Conservation (phyloP, 441 rosid species). For the Bocquillonia castaneifolia region DNA sequence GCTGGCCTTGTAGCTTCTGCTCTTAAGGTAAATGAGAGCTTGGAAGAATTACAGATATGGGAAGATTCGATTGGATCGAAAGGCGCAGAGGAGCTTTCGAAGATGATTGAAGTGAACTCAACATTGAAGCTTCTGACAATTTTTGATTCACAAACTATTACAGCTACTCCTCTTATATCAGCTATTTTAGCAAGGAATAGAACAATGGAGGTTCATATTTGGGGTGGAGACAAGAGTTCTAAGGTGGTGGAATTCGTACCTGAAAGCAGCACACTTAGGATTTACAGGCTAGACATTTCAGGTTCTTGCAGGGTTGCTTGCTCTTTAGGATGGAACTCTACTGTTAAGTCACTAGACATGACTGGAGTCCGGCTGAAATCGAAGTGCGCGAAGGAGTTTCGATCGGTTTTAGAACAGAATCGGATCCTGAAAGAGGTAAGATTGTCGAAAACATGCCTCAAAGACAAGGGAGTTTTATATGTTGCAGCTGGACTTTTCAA, state of each 20-base stretch:
- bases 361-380: conserved; percentile 67
- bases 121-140: conserved; percentile 64
- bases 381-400: conserved; percentile 78
- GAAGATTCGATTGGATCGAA: conserved; percentile 80
- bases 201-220: conserved; percentile 74
- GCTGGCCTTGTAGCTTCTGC: conserved; percentile 64
- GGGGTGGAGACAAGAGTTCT: conserved; percentile 64
- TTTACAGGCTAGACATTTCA: conserved; percentile 56
- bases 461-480: conserved; percentile 78
- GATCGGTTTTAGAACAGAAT: conserved; percentile 84
- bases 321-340: conserved; percentile 69
- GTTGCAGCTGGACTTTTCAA: conserved; percentile 85
- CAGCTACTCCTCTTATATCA: conserved; percentile 76
- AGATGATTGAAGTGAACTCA: conserved; percentile 87
- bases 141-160: conserved; percentile 57
- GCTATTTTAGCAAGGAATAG: conserved; percentile 83
- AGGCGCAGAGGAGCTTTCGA: conserved; percentile 93
- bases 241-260: conserved; percentile 81
- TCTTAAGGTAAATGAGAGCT: conserved; percentile 52
- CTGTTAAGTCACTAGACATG: conserved; percentile 78
- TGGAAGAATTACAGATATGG: conserved; percentile 94
- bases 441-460: conserved; percentile 69
- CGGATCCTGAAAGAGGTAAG: conserved; percentile 60
- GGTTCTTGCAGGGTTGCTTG: conserved; percentile 82
- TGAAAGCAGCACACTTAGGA: conserved; percentile 55